Evolutionary conservation across 108 stramenopile species (phyloP), one percentile per base, ranked within the genome.

Genomic region (Cyclotella distinguenda): DNA sequence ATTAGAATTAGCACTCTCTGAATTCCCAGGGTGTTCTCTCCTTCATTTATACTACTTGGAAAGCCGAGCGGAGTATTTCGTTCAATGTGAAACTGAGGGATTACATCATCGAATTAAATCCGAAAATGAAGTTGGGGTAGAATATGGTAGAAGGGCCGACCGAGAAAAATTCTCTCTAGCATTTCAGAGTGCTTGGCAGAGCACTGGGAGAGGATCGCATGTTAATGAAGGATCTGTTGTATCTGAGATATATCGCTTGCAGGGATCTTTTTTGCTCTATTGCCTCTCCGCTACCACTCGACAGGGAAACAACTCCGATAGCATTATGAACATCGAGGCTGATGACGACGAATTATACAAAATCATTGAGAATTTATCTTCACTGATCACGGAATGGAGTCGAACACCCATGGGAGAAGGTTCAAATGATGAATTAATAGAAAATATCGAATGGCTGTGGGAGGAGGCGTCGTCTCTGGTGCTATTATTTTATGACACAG

Each of bases 11-110:
- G 92, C 84, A 0, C 49, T 90, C 8, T 43, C 54, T 11, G 89
- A 90, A 70, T 94, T 90, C 67, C 84, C 89, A 11, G 89, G 87
- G 47, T 87, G 77, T 63, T 79, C 74, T 10, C 35, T 77, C 47
- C 66, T 79, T 19, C 68, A 74, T 63, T 61, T 79, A 57, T 79
- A 79, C 51, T 82, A 84, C 58, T 49, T 84, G 18, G 74, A 89
- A 51, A 64, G 49, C 46, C 35, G 65, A 4, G 64, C 39, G 0
- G 64, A 60, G 15, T 47, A 67, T 26, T 43, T 69, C 32, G 69
- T 60, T 52, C 45, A 48, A 31, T 31, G 47, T 53, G 64, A 70
- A 49, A 3, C 4, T 25, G 58, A 59, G 58, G 40, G 26, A 19
- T 31, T 40, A 27, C 40, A 42, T 59, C 38, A 43, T 40, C 27